These are phyloP conservation scores for Geotrichum restrictum DNA, from an alignment of 1,139 yeast genomes.

Conservation along the genomic window DNA sequence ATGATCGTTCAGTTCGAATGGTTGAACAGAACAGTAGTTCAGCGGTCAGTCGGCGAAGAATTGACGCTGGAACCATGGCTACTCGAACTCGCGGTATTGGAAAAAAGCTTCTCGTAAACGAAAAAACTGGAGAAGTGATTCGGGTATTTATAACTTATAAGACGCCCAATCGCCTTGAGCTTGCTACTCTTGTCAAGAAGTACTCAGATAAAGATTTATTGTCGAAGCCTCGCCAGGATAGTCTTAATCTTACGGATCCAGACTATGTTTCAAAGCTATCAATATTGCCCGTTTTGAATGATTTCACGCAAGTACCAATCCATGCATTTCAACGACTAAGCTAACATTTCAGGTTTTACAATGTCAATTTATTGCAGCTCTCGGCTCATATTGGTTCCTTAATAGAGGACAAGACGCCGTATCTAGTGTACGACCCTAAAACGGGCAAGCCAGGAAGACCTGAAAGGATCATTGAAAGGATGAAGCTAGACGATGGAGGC, in stretches of 20 bases:
- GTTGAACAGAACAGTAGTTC: background rate
- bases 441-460: slow-evolving; percentile 8
- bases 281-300: slow-evolving; percentile 8
- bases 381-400: slow-evolving; percentile 11
- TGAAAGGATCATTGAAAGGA: slow-evolving; percentile 10
- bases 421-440: slow-evolving; percentile 10
- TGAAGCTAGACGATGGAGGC: background rate
- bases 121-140: slow-evolving; percentile 9
- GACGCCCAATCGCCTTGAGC: slow-evolving; percentile 4
- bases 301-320: background rate
- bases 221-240: slow-evolving; percentile 7
- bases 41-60: background rate
- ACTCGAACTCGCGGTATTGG: slow-evolving; percentile 18
- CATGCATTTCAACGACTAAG: background rate
- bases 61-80: slow-evolving; percentile 17
- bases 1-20: background rate
- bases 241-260: slow-evolving; percentile 11
- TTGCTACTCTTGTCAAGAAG: slow-evolving; percentile 10
- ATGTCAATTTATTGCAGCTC: slow-evolving; percentile 6
- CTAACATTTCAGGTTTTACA: slow-evolving; percentile 12
- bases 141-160: slow-evolving; percentile 12
- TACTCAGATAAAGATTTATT: slow-evolving; percentile 11
- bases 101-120: slow-evolving; percentile 7
- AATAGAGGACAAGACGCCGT: slow-evolving; percentile 3
- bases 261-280: slow-evolving; percentile 12